A percentile compares a stretch with the other conserved stretches of the same genome.
These are phyloP conservation scores for Cryphonectria nitschkei DNA, from an alignment of 2,329 filamentous ascomycete species.

Conservation along the genomic window DNA sequence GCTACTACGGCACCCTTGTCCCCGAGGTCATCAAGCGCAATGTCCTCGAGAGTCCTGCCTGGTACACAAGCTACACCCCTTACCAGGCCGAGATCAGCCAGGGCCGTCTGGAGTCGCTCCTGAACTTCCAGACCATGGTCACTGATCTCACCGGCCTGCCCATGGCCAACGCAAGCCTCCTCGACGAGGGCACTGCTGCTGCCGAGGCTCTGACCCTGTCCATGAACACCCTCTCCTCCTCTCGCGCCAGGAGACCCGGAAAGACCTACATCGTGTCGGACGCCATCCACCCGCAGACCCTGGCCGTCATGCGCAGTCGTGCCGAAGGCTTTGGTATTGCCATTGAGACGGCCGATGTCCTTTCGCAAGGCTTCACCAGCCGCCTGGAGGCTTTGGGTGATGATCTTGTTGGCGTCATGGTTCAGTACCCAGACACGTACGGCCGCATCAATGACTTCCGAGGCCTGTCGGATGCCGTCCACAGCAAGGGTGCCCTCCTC, in stretches of 20 bases:
- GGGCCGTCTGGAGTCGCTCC: conserved; percentile 84
- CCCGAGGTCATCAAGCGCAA: conserved; percentile 93
- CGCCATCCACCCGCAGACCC: conserved; percentile 81
- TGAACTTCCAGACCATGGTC: conserved; percentile 96
- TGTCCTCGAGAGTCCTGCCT: conserved; percentile 87
- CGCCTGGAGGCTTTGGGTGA: conserved; percentile 75
- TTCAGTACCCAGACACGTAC: conserved; percentile 92
- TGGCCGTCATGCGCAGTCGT: conserved; percentile 80
- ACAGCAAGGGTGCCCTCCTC: conserved; percentile 77
- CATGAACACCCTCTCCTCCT: conserved; percentile 71
- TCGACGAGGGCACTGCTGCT: conserved; percentile 90
- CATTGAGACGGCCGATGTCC: conserved; percentile 73
- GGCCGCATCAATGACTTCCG: conserved; percentile 79
- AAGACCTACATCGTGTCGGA: conserved; percentile 87
- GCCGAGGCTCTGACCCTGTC: conserved; percentile 96
- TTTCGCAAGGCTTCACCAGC: conserved; percentile 62
- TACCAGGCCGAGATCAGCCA: conserved; percentile 98
- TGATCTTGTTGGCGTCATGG: conserved; percentile 84
- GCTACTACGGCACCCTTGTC: conserved; percentile 85
- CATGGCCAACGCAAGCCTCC: conserved; percentile 86
- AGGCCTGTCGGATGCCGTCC: conserved; percentile 73
- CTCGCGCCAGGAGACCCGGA: conserved; percentile 72
- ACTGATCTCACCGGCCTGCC: conserved; percentile 84
- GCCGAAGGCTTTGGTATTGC: conserved; percentile 91
- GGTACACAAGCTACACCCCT: conserved; percentile 98